Evolutionary conservation across 2,329 filamentous ascomycete genomes (phyloP).

Genomic region (Penicillium paneum): DNA sequence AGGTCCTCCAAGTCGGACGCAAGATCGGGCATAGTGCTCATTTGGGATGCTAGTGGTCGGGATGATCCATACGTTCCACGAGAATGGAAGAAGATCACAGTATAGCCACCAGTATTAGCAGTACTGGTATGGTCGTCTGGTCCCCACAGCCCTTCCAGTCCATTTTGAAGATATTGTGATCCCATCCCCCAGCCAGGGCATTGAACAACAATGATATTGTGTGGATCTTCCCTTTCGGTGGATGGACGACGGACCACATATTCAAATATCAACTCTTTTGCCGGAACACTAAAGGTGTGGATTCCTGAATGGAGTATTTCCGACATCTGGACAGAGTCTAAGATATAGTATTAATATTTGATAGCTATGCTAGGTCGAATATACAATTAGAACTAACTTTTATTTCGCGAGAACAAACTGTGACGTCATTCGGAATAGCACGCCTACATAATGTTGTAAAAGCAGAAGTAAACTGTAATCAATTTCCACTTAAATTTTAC

Average conservation of each 20-base stretch:
- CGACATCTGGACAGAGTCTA: neutral
- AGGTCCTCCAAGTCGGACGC: neutral
- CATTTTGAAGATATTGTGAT: neutral
- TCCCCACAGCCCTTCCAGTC: neutral
- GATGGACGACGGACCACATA: neutral
- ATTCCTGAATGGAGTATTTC: neutral
- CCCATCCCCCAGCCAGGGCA: neutral
- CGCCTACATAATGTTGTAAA: too few species aligned
- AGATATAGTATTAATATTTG: neutral
- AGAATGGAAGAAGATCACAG: neutral
- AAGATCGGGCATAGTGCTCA: conserved; percentile 3
- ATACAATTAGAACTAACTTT: neutral
- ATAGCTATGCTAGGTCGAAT: neutral
- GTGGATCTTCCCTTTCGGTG: neutral
- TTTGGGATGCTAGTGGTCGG: neutral
- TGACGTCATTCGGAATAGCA: conserved; percentile 1
- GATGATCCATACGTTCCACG: neutral
- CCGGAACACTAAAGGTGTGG: neutral
- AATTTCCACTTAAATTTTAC: neutral
- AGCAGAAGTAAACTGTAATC: neutral
- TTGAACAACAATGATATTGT: neutral
- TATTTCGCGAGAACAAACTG: neutral
- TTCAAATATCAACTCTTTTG: neutral
- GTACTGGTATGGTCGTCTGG: neutral
- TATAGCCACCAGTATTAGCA: neutral